Conservation (phyloP, 2,329 filamentous ascomycete genomes). For the Setomelanomma holmii region DNA sequence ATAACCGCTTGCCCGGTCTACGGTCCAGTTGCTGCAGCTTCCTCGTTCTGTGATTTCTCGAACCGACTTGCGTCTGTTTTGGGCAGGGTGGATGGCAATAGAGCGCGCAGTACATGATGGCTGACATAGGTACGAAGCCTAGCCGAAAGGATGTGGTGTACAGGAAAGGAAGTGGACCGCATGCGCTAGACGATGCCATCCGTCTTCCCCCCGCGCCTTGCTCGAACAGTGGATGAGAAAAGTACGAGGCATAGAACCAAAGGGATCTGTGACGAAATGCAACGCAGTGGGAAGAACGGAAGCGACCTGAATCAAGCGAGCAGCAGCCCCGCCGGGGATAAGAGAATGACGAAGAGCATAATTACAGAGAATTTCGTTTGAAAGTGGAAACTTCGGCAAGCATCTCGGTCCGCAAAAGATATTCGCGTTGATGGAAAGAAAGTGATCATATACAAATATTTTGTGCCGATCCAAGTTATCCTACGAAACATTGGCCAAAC, state of each 20-base stretch:
- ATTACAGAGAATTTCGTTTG: neutral
- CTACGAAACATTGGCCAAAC: conserved; percentile 24
- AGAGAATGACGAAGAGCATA: neutral
- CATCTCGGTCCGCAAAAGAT: too few species aligned
- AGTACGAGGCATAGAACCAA: neutral
- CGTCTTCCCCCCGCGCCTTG: neutral
- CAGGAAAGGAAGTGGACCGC: neutral
- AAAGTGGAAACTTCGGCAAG: too few species aligned
- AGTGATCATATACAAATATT: conserved; percentile 37
- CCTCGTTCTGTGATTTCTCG: conserved; percentile 20
- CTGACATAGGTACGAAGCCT: conserved; percentile 9
- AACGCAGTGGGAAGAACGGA: too few species aligned
- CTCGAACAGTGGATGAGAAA: neutral
- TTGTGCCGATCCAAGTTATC: conserved; percentile 27
- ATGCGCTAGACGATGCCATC: neutral
- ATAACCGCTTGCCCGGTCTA: conserved; percentile 31
- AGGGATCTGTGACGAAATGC: too few species aligned
- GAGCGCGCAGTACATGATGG: too few species aligned
- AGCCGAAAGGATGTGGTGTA: conserved; percentile 20
- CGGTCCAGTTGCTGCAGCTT: conserved; percentile 29
- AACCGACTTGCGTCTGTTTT: neutral
- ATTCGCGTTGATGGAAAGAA: conserved; percentile 30
- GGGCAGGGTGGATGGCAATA: too few species aligned
- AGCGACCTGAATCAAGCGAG: too few species aligned
- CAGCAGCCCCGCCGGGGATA: too few species aligned